These are phyloP conservation scores for Moringa oleifera DNA, from an alignment of 345 rosid species.

Conservation along the genomic window DNA sequence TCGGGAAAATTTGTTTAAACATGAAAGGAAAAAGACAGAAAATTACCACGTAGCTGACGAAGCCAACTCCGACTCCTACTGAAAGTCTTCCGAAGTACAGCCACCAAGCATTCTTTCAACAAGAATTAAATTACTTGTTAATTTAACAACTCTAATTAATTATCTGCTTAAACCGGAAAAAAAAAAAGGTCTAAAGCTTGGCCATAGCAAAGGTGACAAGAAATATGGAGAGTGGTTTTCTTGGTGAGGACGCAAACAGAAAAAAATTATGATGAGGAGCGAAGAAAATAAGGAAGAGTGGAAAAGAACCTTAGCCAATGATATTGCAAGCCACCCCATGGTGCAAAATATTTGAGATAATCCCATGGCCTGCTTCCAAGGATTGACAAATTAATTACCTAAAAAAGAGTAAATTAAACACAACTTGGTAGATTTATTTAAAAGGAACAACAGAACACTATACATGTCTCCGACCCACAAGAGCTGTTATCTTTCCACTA, in stretches of 20 bases:
- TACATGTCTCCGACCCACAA: constrained; percentile 30
- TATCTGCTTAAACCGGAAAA: too few species aligned
- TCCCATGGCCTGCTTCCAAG: constrained; percentile 34
- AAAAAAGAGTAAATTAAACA: neutral
- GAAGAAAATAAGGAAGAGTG: neutral
- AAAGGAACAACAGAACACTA: neutral
- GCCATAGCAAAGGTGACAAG: too few species aligned
- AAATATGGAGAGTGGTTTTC: neutral
- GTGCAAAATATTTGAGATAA: constrained; percentile 27
- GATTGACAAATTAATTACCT: constrained; percentile 4
- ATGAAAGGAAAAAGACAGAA: neutral
- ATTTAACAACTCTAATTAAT: neutral
- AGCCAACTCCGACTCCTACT: constrained; percentile 19
- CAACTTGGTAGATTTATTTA: too few species aligned
- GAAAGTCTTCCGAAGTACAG: constrained; percentile 22
- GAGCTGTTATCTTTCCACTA: constrained; percentile 3
- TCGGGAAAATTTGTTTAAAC: neutral
- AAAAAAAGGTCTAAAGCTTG: too few species aligned
- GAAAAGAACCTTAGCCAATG: constrained; percentile 30
- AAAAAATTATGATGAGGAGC: constrained; percentile 11
- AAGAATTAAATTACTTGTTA: neutral
- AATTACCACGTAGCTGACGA: constrained; percentile 26
- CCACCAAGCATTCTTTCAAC: constrained; percentile 18
- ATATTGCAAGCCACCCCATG: constrained; percentile 36
- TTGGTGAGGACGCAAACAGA: neutral